Evolutionary conservation across 2,329 filamentous ascomycete species (phyloP), one percentile per base, ranked within the genome.

Genomic region (Fusarium nanum): DNA sequence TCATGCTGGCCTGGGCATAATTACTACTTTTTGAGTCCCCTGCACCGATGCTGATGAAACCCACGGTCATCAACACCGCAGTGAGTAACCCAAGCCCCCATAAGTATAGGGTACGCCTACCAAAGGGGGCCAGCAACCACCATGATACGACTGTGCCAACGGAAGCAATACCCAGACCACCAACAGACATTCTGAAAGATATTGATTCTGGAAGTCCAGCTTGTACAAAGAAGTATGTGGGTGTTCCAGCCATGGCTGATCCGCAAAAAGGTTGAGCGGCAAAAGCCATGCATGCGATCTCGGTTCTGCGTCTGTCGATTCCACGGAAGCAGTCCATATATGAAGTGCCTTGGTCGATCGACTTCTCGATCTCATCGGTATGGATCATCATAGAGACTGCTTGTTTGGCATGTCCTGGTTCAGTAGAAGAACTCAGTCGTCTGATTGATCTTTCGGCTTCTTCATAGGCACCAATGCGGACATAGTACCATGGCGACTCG

Each of bases 301-400:
- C 81, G 3, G 83, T 84, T 16, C 83, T 79, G 18, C 82, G 78
- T 10, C 80, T 76, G 64, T 87, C 81, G 14, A 79, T 78, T 20
- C 84, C 84, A 7, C 77, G 77, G 77, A 87, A 87, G 65, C 82
- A 85, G 70, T 87, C 84, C 18, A 73, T 47, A 59, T 86, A 85
- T n/a, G 60, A 64, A 32, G 60, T 64, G 13, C 60, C 60, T 40
- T 64, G 60, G 7, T 64, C 49, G 6, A 64, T 64, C 13, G 60
- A 64, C 25, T 64, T 64, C 46, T 86, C 84, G 3, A 84, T 74
- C 58, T 82, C 77, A 67, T 82, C 78, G 7, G 83, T 84, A 56
- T 83, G 78, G 14, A 92, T 87, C 89, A 97, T 97, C 91, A 64
- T 64, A 10, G 59, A 59, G 14, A 64, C 44, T n/a, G 60, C 28